phyloP scores from a whole-genome alignment of 805 yeast genomes.

The Danielia oregonensis region DNA sequence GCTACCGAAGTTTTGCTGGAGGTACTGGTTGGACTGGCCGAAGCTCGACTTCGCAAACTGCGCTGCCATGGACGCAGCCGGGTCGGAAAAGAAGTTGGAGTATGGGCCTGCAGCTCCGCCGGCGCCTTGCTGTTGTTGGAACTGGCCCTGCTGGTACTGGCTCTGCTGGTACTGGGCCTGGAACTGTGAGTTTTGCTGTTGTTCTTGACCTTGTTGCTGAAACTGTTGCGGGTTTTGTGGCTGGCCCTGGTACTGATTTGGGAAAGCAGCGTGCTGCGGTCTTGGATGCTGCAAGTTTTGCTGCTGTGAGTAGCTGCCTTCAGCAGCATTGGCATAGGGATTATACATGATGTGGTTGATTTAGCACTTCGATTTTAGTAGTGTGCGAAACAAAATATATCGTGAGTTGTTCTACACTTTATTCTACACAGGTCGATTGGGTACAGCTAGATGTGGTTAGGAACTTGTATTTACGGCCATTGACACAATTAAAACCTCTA shows the following conservation, averaged over 20 bases:
- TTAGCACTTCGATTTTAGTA: background rate
- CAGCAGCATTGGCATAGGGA: constrained; percentile 32
- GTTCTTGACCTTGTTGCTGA: constrained; percentile 18
- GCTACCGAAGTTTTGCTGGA: constrained; percentile 65
- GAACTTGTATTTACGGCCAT: too few relatives aligned
- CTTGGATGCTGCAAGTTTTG: constrained; percentile 16
- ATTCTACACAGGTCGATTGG: too few relatives aligned
- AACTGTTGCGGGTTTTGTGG: constrained; percentile 11
- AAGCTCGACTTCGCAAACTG: constrained; percentile 87
- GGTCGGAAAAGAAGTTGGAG: constrained; percentile 61
- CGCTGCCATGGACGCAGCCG: constrained; percentile 78
- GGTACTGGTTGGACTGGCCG: constrained; percentile 72
- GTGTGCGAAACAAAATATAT: background rate
- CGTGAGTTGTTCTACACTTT: too few relatives aligned
- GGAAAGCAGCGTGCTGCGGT: constrained; percentile 14
- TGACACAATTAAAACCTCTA: too few relatives aligned
- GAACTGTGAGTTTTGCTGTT: constrained; percentile 18
- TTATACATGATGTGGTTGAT: constrained; percentile 30
- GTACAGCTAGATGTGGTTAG: too few relatives aligned
- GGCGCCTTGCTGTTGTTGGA: constrained; percentile 36
- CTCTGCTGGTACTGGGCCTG: constrained; percentile 12
- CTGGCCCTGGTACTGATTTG: constrained; percentile 23
- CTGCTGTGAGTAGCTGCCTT: constrained; percentile 10
- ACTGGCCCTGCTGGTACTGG: constrained; percentile 5
- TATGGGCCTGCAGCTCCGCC: constrained; percentile 17